Evolutionary conservation across 352 stramenopile species (phyloP).

Genomic region (Phytophthora quininea): DNA sequence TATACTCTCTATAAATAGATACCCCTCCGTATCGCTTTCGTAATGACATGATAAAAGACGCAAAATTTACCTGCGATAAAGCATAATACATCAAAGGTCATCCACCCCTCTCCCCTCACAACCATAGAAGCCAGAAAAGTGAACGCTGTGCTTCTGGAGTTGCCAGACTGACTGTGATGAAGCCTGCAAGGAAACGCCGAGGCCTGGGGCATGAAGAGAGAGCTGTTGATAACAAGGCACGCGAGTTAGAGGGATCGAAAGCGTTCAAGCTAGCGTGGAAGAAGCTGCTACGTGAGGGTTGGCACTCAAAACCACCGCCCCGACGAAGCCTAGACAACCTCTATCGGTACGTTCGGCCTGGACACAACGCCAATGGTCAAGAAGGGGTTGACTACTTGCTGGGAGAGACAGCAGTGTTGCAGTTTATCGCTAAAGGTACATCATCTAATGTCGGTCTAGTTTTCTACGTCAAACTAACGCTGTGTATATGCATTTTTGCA

Average conservation of each 20-base stretch:
- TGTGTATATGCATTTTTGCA: too few species aligned
- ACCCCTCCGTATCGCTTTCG: too few species aligned
- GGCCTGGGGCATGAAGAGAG: background rate
- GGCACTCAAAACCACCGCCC: background rate
- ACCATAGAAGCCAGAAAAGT: too few species aligned
- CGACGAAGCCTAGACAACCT: background rate
- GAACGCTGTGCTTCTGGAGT: too few species aligned
- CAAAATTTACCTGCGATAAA: too few species aligned
- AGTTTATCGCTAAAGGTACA: background rate
- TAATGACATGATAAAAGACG: too few species aligned
- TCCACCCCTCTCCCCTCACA: too few species aligned
- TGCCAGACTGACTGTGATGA: too few species aligned
- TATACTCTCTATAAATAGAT: too few species aligned
- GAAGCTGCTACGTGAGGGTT: background rate
- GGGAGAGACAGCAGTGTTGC: background rate
- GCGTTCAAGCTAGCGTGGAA: background rate
- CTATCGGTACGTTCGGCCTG: background rate
- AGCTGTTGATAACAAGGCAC: background rate
- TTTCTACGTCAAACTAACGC: background rate
- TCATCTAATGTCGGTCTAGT: background rate
- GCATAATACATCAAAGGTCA: too few species aligned
- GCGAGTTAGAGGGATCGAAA: background rate
- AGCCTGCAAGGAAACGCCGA: background rate
- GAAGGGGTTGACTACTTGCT: background rate
- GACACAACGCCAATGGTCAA: background rate